Conservation (phyloP, 2,329 filamentous ascomycete genomes). For the Alternaria rosae region DNA sequence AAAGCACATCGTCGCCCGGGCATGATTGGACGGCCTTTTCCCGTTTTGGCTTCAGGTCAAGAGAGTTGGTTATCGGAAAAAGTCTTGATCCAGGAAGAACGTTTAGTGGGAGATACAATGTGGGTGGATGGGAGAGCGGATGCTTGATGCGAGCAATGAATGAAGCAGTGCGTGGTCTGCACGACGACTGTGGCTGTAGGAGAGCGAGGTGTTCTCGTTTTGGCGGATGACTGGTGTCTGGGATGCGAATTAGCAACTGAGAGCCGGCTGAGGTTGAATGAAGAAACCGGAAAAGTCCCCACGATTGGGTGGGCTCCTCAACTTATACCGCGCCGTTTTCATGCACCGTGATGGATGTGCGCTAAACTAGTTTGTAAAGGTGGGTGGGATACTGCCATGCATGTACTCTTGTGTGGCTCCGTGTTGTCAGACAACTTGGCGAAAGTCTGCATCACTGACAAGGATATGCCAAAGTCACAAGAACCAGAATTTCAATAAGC, state of each 20-base stretch:
- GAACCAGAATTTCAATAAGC: not conserved
- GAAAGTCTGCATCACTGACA: not conserved
- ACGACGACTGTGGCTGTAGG: constrained; percentile 33
- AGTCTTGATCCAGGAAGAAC: constrained; percentile 46
- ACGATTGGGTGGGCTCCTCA: constrained; percentile 32
- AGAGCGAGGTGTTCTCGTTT: constrained; percentile 30
- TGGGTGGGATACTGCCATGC: constrained; percentile 11
- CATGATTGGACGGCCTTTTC: constrained; percentile 49
- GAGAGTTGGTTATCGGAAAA: constrained; percentile 45
- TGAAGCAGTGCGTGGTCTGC: constrained; percentile 40
- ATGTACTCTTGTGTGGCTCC: constrained; percentile 12
- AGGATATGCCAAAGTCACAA: not conserved
- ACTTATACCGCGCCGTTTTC: constrained; percentile 18
- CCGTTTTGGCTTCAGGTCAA: constrained; percentile 41
- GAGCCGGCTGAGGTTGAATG: constrained; percentile 20
- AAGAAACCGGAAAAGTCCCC: constrained; percentile 31
- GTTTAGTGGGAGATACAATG: constrained; percentile 42
- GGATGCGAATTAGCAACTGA: constrained; percentile 10
- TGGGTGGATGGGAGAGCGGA: constrained; percentile 44
- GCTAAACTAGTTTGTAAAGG: constrained; percentile 12
- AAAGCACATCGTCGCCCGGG: constrained; percentile 49
- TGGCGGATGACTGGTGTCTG: constrained; percentile 20
- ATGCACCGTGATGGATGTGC: constrained; percentile 25
- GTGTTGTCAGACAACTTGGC: not conserved
- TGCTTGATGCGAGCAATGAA: constrained; percentile 43